phyloP scores from a whole-genome alignment of 2,329 filamentous ascomycete species.

The Hawksworthiomyces lignivorus region DNA sequence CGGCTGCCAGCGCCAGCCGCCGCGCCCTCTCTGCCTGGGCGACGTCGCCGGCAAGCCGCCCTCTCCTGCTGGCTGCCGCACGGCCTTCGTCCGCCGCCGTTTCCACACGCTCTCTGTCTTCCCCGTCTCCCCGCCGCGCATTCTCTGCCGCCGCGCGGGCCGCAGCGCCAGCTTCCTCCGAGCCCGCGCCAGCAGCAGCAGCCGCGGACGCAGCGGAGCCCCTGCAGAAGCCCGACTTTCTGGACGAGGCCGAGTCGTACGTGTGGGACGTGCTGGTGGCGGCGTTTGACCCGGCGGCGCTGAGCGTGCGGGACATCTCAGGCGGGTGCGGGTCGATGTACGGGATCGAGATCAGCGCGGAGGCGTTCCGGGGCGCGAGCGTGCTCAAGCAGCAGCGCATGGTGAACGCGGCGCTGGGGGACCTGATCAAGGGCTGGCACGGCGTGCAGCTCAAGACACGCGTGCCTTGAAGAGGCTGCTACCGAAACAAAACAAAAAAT shows the following conservation, averaged over 20 bases:
- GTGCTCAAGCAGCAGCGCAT: conserved; percentile 78
- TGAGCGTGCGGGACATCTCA: conserved; percentile 69
- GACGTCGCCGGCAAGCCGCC: too few relatives aligned
- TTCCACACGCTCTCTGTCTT: too few relatives aligned
- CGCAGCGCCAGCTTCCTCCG: too few relatives aligned
- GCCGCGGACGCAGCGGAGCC: too few relatives aligned
- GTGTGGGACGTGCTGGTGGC: conserved; percentile 48
- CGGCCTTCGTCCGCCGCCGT: too few relatives aligned
- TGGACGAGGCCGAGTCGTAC: conserved; percentile 48
- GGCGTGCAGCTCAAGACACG: conserved; percentile 73
- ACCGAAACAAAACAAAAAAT: not conserved
- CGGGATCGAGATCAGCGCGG: conserved; percentile 67
- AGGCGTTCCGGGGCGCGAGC: conserved; percentile 59
- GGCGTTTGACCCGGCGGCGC: conserved; percentile 42
- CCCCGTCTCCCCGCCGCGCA: too few relatives aligned
- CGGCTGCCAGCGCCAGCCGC: too few relatives aligned
- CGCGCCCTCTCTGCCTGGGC: too few relatives aligned
- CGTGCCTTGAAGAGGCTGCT: conserved; percentile 27
- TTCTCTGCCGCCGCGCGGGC: too few relatives aligned
- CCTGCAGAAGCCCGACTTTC: conserved; percentile 44
- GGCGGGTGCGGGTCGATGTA: conserved; percentile 87
- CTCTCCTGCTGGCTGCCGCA: too few relatives aligned
- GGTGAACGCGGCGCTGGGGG: conserved; percentile 66
- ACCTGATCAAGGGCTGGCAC: conserved; percentile 75
- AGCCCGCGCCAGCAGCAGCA: too few relatives aligned